These are phyloP conservation scores for Curvularia sp. DNA, from an alignment of 2,329 filamentous ascomycete genomes.

Conservation along the genomic window DNA sequence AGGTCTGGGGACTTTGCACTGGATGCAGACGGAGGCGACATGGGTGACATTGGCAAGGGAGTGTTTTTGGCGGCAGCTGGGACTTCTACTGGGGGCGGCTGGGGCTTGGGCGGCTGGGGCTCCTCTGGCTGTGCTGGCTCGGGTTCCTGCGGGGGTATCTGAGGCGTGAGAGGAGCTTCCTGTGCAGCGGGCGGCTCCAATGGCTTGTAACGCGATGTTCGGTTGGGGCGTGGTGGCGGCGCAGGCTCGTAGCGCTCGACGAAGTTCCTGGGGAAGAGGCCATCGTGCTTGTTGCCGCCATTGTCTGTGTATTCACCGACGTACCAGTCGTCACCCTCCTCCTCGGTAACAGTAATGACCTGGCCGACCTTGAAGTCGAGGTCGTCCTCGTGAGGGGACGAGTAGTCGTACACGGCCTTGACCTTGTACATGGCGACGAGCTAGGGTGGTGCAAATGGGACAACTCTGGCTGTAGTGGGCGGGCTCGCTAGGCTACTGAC, in stretches of 20 bases:
- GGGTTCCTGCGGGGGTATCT: conserved; percentile 40
- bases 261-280: conserved; percentile 95
- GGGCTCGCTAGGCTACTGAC: conserved; percentile 13
- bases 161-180: conserved; percentile 39
- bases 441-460: background rate
- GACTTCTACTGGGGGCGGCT: conserved; percentile 47
- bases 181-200: conserved; percentile 43
- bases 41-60: conserved; percentile 35
- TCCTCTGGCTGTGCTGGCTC: conserved; percentile 31
- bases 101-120: conserved; percentile 49
- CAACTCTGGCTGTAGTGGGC: conserved; percentile 5
- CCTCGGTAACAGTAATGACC: conserved; percentile 90
- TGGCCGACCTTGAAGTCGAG: conserved; percentile 85
- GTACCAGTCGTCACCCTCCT: conserved; percentile 95
- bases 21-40: conserved; percentile 37
- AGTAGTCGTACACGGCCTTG: conserved; percentile 94
- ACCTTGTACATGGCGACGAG: conserved; percentile 74
- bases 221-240: conserved; percentile 82
- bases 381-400: conserved; percentile 92
- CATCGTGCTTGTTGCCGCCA: conserved; percentile 75
- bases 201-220: conserved; percentile 63
- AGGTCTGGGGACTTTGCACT: conserved; percentile 32
- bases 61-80: conserved; percentile 35
- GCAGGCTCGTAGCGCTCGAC: conserved; percentile 95
- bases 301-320: conserved; percentile 84